A percentile compares a stretch with the other conserved stretches of the same genome.
Evolutionary conservation across 495 filamentous ascomycete genomes (phyloP).

Genomic region (Penicillium flavigenum): DNA sequence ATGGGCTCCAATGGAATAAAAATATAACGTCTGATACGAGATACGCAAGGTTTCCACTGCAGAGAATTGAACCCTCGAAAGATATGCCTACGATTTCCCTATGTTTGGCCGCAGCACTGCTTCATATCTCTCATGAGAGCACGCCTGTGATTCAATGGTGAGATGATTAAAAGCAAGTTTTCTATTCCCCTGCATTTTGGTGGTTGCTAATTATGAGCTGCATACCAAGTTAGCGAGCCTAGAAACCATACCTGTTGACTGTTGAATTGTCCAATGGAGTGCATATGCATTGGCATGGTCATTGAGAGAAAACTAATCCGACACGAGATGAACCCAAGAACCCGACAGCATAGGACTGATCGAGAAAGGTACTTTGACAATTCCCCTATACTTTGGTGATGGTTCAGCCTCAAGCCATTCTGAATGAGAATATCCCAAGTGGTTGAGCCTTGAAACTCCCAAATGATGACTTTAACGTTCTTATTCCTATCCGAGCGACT

Average conservation of each 20-base stretch:
- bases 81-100: neutral
- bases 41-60: neutral
- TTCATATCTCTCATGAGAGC: neutral
- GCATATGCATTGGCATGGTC: neutral
- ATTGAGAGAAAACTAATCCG: neutral
- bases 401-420: neutral
- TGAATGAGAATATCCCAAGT: neutral
- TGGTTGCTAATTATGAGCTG: neutral
- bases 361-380: neutral
- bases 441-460: neutral
- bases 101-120: neutral
- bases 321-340: neutral
- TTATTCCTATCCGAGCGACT: neutral
- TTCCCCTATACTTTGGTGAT: neutral
- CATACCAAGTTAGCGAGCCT: neutral
- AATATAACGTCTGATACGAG: neutral
- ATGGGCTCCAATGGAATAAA: neutral
- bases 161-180: neutral
- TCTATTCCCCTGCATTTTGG: neutral
- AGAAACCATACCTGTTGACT: neutral
- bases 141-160: neutral
- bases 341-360: neutral
- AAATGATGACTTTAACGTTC: neutral
- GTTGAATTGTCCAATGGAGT: neutral
- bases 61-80: neutral